Evolutionary conservation across 495 filamentous ascomycete genomes (phyloP).

Genomic region (Massariosphaeria phaeospora): DNA sequence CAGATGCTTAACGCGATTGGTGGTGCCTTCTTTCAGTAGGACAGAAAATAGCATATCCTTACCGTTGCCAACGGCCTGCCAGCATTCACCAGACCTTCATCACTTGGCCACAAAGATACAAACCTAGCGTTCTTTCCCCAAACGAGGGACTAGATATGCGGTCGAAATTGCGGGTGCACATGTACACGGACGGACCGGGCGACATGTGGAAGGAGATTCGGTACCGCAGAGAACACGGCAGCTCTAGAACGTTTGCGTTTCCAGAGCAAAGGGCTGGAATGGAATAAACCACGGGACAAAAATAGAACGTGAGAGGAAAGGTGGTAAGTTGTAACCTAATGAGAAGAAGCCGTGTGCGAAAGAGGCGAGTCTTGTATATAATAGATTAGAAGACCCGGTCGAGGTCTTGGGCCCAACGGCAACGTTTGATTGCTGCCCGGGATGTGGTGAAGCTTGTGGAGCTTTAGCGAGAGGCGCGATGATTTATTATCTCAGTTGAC

Average conservation of each 20-base stretch:
- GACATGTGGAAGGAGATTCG: constrained; percentile 1
- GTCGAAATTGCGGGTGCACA: constrained; percentile 20
- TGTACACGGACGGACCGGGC: neutral
- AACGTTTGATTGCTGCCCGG: constrained; percentile 19
- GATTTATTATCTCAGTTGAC: constrained; percentile 11
- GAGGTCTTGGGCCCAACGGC: constrained; percentile 20
- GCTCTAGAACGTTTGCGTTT: constrained; percentile 24
- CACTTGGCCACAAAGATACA: constrained; percentile 1
- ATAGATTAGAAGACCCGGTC: constrained; percentile 28
- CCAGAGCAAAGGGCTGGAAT: constrained; percentile 2
- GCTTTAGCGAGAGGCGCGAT: constrained; percentile 25
- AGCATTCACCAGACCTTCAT: constrained; percentile 1
- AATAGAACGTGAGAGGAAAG: constrained; percentile 17
- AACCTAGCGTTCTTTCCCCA: constrained; percentile 14
- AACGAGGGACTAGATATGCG: constrained; percentile 9
- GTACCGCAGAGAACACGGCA: constrained; percentile 11
- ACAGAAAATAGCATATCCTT: constrained; percentile 19
- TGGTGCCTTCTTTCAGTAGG: neutral
- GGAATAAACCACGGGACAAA: constrained; percentile 5
- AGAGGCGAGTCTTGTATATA: constrained; percentile 16
- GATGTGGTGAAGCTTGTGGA: constrained; percentile 22
- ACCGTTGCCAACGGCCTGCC: neutral
- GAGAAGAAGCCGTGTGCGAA: constrained; percentile 4
- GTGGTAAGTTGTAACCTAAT: constrained; percentile 17
- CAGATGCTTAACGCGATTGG: constrained; percentile 6